These are phyloP conservation scores for Gregarina niphandrodes DNA, from an alignment of 169 alveolate genomes.

Conservation along the genomic window DNA sequence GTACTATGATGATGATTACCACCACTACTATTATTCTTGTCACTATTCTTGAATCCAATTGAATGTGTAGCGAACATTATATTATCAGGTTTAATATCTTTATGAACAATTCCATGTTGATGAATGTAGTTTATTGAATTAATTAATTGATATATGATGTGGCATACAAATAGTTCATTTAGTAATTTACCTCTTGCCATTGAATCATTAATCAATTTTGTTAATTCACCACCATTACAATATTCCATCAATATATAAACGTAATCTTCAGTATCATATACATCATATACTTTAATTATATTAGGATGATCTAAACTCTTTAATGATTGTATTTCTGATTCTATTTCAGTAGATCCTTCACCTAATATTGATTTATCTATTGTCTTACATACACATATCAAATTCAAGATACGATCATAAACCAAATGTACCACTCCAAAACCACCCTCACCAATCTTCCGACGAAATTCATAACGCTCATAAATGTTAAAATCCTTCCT, in stretches of 20 bases:
- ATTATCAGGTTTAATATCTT: conserved; percentile 86
- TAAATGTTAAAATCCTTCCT: too few species aligned
- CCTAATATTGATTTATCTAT: conserved; percentile 22
- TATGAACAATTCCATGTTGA: conserved; percentile 59
- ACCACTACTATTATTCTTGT: too few species aligned
- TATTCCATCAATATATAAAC: too few species aligned
- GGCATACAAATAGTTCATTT: conserved; percentile 60
- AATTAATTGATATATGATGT: conserved; percentile 62
- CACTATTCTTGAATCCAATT: conserved; percentile 39
- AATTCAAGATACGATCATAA: too few species aligned
- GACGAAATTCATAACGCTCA: too few species aligned
- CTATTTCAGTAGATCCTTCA: too few species aligned
- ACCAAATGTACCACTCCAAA: too few species aligned
- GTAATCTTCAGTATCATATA: conserved; percentile 56
- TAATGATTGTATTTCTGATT: conserved; percentile 26
- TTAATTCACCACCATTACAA: conserved; percentile 74
- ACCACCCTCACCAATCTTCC: too few species aligned
- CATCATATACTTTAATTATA: conserved; percentile 53
- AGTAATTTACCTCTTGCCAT: conserved; percentile 29
- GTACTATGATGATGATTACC: too few species aligned
- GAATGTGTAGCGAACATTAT: conserved; percentile 53
- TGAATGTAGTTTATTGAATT: conserved; percentile 73
- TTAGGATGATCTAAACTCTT: conserved; percentile 63
- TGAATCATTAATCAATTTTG: conserved; percentile 53
- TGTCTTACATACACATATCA: conserved; percentile 24